Base-by-base conservation (phyloP, 2,329 filamentous ascomycete species). In the Sphaerulina vaccinii region DNA sequence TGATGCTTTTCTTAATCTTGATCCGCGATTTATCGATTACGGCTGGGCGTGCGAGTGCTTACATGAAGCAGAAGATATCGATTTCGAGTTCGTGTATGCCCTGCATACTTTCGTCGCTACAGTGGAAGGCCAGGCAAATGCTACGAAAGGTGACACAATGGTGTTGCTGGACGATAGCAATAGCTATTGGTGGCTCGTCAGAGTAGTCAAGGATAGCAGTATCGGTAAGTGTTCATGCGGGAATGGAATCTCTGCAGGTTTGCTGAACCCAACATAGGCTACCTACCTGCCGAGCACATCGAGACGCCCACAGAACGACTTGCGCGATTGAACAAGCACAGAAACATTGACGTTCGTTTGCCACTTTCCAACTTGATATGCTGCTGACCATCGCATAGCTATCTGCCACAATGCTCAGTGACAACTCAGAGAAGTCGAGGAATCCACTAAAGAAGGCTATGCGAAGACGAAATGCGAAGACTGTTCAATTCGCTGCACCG, bases 71-170 rank as follows among this genome's bases (percentile, higher is more conserved):
- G 93, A 99, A 82, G 93, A 99, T 68, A 99, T 99, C 73, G 93
- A 99, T 79, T 97, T 99, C 77, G 92, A 97, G 71, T 97, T 97
- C 74, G 93, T 99, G 55, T 99, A 99, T 75, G 93, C 93, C 22
- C 79, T 99, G 52, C 93, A 97, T 70, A 99, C 92, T 2, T 99
- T 99, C 67, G 88, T 96, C 59, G 93, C 93, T 22, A 97, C 93
- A 0, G 93, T 99, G 42, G 93, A 99, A 73, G 93, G 93, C 22
- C 93, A 99, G 73, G 93, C 93, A 57, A 99, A 97, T 76, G 93
- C 93, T 53, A 95, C 90, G 27, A 99, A 99, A 73, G 93, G 93
- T 45, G 93, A 99, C 68, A 97, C 92, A 11, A 99, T 99, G 93
- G 92, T 97, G 48, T 78, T 99, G 58, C 81, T 99, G 18, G 93